Percentiles rank a stretch among this genome's conserved stretches.
These are phyloP conservation scores for Mesotaenium endlicherianum DNA, from an alignment of 139 green algal species.

Conservation along the genomic window DNA sequence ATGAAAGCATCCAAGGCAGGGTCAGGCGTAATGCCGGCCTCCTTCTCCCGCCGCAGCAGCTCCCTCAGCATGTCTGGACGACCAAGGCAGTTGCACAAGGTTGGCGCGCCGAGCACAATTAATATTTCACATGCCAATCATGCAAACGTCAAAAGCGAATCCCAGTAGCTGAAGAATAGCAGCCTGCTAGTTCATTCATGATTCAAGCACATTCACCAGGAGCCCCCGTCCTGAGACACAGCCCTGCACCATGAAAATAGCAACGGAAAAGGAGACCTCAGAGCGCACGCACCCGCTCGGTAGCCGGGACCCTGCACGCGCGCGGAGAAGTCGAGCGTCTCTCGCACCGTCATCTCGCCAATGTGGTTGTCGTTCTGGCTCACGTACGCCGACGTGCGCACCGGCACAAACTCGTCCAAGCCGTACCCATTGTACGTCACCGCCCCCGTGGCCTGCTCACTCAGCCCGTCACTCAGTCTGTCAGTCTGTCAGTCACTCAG, in stretches of 20 bases:
- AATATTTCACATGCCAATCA: background rate
- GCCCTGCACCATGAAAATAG: too few relatives aligned
- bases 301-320: conserved; percentile 7
- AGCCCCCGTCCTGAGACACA: background rate
- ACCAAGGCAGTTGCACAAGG: background rate
- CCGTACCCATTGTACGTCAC: conserved; percentile 18
- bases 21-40: background rate
- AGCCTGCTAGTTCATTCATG: background rate
- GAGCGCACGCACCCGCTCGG: background rate
- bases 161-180: background rate
- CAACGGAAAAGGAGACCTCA: too few relatives aligned
- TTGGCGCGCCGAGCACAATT: background rate
- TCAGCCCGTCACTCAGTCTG: too few relatives aligned
- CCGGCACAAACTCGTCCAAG: conserved; percentile 7
- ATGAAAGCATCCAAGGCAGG: background rate
- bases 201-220: background rate
- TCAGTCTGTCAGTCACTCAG: too few relatives aligned
- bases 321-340: conserved; percentile 39
- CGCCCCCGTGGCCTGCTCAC: background rate
- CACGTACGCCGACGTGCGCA: conserved; percentile 31
- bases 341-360: conserved; percentile 37
- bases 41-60: conserved; percentile 1
- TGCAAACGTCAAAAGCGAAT: background rate
- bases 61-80: background rate
- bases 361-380: conserved; percentile 37